These are phyloP conservation scores for Penicillium crustosum DNA, from an alignment of 2,329 filamentous ascomycete genomes.

Conservation along the genomic window DNA sequence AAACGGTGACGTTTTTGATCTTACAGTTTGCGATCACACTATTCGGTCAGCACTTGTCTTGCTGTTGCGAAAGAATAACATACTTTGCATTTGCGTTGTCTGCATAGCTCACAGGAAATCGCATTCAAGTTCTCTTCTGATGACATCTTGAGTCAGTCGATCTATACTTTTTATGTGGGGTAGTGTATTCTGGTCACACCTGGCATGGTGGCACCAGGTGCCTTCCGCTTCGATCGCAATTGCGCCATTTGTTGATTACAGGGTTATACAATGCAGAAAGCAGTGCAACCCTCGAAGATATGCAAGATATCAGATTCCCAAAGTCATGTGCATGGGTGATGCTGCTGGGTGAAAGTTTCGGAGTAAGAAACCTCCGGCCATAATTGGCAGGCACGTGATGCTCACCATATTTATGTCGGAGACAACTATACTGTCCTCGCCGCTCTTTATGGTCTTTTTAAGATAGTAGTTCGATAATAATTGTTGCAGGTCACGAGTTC, in stretches of 20 bases:
- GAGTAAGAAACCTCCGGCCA: slow-evolving; percentile 21
- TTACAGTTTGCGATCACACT: slow-evolving; percentile 28
- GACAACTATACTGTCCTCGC: neutral
- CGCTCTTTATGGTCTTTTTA: no score
- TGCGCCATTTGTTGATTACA: neutral
- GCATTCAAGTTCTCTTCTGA: slow-evolving; percentile 14
- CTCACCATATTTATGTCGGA: neutral
- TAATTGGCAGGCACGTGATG: slow-evolving; percentile 3
- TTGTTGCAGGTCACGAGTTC: no score
- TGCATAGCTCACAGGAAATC: slow-evolving; percentile 24
- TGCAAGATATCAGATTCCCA: neutral
- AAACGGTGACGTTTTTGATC: neutral
- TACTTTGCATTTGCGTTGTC: slow-evolving; percentile 27
- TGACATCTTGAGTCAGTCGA: slow-evolving; percentile 4
- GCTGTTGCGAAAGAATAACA: neutral
- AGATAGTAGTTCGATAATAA: no score
- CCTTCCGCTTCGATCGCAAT: slow-evolving; percentile 13
- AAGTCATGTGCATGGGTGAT: slow-evolving; percentile 1
- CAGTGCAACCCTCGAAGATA: neutral
- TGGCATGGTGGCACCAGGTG: slow-evolving; percentile 5
- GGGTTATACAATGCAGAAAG: neutral
- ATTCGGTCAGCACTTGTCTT: slow-evolving; percentile 9
- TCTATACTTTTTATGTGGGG: neutral
- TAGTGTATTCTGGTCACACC: slow-evolving; percentile 7
- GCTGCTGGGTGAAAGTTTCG: slow-evolving; percentile 1